Evolutionary conservation across 2,329 filamentous ascomycete genomes (phyloP).

Genomic region (Penicillium glabrum): DNA sequence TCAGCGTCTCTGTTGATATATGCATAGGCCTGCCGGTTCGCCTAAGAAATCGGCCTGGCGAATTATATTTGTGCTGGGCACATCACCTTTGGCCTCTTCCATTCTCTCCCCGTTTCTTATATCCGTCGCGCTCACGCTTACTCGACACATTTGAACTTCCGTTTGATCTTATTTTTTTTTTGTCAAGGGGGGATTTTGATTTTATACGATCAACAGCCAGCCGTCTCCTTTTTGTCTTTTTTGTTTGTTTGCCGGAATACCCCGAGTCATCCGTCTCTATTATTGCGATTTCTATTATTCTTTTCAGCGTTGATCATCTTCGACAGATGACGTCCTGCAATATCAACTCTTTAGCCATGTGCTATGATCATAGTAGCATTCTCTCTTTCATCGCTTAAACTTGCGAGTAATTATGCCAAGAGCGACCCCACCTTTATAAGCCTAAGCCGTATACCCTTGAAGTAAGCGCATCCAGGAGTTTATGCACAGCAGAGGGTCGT

Average conservation of each 20-base stretch:
- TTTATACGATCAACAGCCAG: constrained; percentile 8
- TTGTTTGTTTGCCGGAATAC: constrained; percentile 28
- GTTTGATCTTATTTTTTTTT: not conserved
- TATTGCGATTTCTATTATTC: not conserved
- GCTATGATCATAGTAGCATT: not conserved
- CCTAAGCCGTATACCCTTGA: not conserved
- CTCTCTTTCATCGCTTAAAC: not conserved
- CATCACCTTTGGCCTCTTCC: constrained; percentile 15
- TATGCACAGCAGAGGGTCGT: constrained; percentile 18
- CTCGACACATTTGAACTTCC: constrained; percentile 5
- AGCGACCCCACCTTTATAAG: constrained; percentile 1
- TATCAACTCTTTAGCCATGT: constrained; percentile 9
- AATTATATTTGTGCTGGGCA: constrained; percentile 21
- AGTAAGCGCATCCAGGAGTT: constrained; percentile 11
- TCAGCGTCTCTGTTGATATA: constrained; percentile 16
- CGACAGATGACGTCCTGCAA: constrained; percentile 16
- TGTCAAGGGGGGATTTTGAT: constrained; percentile 10
- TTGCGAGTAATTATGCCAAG: not conserved
- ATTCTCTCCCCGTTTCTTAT: constrained; percentile 13
- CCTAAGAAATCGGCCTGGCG: constrained; percentile 4
- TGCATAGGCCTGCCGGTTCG: constrained; percentile 4
- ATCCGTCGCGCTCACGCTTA: constrained; percentile 1
- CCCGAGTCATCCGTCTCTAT: constrained; percentile 26
- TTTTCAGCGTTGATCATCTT: constrained; percentile 7
- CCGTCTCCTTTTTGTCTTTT: constrained; percentile 12